Evolutionary conservation across 768 basidiomycete genomes (phyloP).

Genomic region (Panaeolus cyanescens): DNA sequence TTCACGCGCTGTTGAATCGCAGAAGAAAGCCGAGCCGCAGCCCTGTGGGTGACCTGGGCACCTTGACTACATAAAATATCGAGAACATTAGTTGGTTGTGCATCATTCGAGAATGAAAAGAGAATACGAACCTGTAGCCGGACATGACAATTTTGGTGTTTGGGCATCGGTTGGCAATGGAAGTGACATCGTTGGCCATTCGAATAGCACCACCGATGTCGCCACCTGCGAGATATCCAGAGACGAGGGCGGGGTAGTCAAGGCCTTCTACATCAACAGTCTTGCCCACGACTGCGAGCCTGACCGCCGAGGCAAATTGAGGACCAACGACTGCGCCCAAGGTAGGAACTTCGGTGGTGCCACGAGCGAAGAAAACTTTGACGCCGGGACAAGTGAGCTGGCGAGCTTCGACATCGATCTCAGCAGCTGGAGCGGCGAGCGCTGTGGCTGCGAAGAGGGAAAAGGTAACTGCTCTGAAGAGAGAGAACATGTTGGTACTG

Average conservation of each 20-base stretch:
- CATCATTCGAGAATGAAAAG: not conserved
- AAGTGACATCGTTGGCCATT: conserved; percentile 29
- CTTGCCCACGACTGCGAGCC: conserved; percentile 5
- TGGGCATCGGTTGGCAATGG: conserved; percentile 27
- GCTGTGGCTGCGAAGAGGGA: not conserved
- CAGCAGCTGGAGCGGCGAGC: not conserved
- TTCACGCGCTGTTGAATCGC: conserved; percentile 12
- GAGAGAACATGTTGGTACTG: not conserved
- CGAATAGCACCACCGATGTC: conserved; percentile 23
- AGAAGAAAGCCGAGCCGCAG: conserved; percentile 11
- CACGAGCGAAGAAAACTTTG: conserved; percentile 13
- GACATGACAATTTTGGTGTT: conserved; percentile 32
- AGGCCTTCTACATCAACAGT: conserved; percentile 11
- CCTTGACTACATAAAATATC: conserved; percentile 24
- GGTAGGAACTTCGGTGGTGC: conserved; percentile 13
- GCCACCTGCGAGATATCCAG: not conserved
- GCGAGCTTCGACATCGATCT: not conserved
- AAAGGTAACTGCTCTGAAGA: not conserved
- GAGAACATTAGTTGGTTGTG: not conserved
- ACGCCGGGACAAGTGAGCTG: conserved; percentile 4
- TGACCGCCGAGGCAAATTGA: conserved; percentile 7
- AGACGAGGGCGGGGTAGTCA: conserved; percentile 13
- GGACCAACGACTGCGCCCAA: conserved; percentile 17
- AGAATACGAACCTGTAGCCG: conserved; percentile 27
- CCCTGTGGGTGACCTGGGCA: conserved; percentile 20